Percentiles rank a stretch among this genome's conserved stretches.
These are phyloP conservation scores for Cystobasidium pallidum DNA, from an alignment of 1,284 basidiomycete genomes.

Conservation along the genomic window DNA sequence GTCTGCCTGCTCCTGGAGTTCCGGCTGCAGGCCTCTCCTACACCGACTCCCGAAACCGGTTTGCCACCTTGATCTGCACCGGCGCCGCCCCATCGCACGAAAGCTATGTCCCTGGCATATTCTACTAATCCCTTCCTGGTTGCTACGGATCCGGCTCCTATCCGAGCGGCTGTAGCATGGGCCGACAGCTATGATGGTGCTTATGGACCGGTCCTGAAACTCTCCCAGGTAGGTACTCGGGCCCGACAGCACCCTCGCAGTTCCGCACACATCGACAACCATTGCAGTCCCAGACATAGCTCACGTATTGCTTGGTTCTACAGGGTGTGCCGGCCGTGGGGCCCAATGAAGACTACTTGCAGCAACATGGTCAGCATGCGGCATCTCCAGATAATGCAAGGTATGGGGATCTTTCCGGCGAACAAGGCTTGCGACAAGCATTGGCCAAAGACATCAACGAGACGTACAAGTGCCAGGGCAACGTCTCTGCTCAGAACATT, in stretches of 20 bases:
- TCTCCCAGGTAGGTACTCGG: conserved; percentile 63
- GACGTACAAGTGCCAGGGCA: conserved; percentile 62
- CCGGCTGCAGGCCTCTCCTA: background rate
- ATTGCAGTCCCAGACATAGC: too few relatives aligned
- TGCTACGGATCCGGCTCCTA: conserved; percentile 37
- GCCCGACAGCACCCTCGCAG: too few relatives aligned
- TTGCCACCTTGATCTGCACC: background rate
- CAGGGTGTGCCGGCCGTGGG: conserved; percentile 69
- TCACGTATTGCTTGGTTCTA: too few relatives aligned
- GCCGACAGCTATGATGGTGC: conserved; percentile 18
- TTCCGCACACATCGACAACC: too few relatives aligned
- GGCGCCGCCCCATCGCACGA: background rate
- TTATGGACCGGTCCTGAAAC: conserved; percentile 65
- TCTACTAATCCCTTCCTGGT: conserved; percentile 21
- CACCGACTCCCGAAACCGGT: background rate
- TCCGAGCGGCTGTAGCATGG: conserved; percentile 24
- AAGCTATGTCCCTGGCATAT: conserved; percentile 9
- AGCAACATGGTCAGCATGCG: conserved; percentile 62
- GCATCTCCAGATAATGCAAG: conserved; percentile 61
- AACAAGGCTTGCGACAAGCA: conserved; percentile 63
- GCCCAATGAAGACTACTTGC: conserved; percentile 64
- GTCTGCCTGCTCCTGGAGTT: too few relatives aligned
- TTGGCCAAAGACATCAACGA: conserved; percentile 68
- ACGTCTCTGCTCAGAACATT: conserved; percentile 60
- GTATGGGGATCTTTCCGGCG: conserved; percentile 72